Conservation (phyloP, 179 eudicot species). For the Silene vulgaris region DNA sequence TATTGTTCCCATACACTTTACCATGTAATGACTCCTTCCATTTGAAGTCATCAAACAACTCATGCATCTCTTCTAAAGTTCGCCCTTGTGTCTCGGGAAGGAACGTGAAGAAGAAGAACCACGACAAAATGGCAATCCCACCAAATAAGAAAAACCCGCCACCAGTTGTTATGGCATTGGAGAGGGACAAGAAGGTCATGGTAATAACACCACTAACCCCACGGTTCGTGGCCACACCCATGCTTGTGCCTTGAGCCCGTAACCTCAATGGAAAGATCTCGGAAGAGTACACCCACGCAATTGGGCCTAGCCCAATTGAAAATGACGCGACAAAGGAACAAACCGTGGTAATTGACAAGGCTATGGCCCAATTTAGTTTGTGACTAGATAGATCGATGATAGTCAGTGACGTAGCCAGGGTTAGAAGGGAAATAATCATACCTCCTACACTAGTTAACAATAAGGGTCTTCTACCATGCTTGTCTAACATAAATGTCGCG, state of each 20-base stretch:
- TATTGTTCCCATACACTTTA: not conserved
- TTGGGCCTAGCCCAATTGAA: constrained; percentile 45
- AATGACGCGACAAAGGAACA: constrained; percentile 40
- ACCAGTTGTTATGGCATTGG: constrained; percentile 50
- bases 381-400: constrained; percentile 30
- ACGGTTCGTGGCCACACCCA: constrained; percentile 59
- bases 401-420: constrained; percentile 30
- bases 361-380: constrained; percentile 37
- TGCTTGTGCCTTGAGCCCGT: constrained; percentile 64
- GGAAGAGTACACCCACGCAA: constrained; percentile 68
- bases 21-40: constrained; percentile 40
- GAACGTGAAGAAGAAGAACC: constrained; percentile 58
- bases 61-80: constrained; percentile 56
- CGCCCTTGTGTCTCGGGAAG: constrained; percentile 69
- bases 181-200: constrained; percentile 54
- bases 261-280: constrained; percentile 72
- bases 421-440: constrained; percentile 29
- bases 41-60: constrained; percentile 49
- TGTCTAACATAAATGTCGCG: constrained; percentile 37
- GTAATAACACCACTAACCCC: constrained; percentile 57
- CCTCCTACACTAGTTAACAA: constrained; percentile 39
- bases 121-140: constrained; percentile 42
- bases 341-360: constrained; percentile 31
- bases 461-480: constrained; percentile 38
- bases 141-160: constrained; percentile 63